Evolutionary conservation across 257 asterid genomes (phyloP), one percentile per base, ranked within the genome.

Genomic region (Lavandula angustifolia): DNA sequence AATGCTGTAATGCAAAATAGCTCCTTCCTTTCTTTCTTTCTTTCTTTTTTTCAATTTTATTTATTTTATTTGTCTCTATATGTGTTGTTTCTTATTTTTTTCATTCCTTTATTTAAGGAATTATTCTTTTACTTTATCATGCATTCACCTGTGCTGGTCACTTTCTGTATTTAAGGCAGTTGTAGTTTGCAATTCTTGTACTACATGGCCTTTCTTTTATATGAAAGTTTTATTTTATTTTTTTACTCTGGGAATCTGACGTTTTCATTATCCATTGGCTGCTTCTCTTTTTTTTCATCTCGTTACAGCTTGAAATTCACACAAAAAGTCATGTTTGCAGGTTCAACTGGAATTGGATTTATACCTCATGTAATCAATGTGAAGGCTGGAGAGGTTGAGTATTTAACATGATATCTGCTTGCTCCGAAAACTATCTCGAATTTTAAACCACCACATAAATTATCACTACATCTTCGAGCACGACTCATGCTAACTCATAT

Each of bases 331-430:
- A 54, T 64, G 50, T 18, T 57, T 69, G 77, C 91, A 81, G 91
- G 87, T 33, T 77, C 87, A 44, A 69, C 69, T 54, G 87, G 81
- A 44, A 69, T 65, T 55, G 85, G 81, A 67, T 76, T 80, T 41
- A 80, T 66, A 35, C 79, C 84, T 17, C 88, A 77, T 73, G 68
- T 79, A 29, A 72, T 84, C 52, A 42, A n/a, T 41, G 90, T 81
- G 47, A 55, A 64, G 46, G 63, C 80, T 0, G 90, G 90, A 69
- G 90, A 84, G 87, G 87, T 84, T 54, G 60, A 29, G 48, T 18
- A 49, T 60, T 65, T 42, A 41, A 12, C 18, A 6, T 31, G 13
- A 18, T 35, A 18, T 57, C 32, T 40, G 14, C 43, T 4, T 38
- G 43, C 43, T 38, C 43, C 0, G 6, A 27, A 40, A 10, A 17